Conservation (phyloP, 139 green algal species). For the Chlorella sp. region DNA sequence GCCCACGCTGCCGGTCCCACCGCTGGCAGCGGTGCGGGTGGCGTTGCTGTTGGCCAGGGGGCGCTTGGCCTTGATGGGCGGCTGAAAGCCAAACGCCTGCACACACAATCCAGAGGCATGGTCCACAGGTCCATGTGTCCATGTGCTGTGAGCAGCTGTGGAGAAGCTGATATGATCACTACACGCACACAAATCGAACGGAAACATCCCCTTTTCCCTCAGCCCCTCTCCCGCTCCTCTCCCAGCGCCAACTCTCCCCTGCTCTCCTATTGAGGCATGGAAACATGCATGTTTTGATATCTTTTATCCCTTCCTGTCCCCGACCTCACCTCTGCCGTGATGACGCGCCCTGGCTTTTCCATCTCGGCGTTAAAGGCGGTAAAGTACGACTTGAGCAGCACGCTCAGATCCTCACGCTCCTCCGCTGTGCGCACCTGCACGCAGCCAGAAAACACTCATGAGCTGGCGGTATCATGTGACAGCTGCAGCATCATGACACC, state of each 20-base stretch:
- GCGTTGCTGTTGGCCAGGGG: background rate
- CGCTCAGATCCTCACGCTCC: slow-evolving; percentile 2
- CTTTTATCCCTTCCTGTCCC: background rate
- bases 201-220: background rate
- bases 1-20: too few species aligned
- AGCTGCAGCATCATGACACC: too few species aligned
- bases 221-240: background rate
- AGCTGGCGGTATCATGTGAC: too few species aligned
- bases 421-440: background rate
- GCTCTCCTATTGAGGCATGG: too few species aligned
- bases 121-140: background rate
- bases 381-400: background rate
- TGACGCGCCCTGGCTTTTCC: slow-evolving; percentile 3
- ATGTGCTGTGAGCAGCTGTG: too few species aligned
- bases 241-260: background rate
- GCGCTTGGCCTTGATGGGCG: background rate
- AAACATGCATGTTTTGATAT: too few species aligned
- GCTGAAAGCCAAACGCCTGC: background rate
- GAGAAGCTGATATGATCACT: background rate
- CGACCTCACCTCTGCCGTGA: slow-evolving; percentile 4
- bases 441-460: too few species aligned
- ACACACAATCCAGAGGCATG: background rate
- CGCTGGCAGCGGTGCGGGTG: too few species aligned
- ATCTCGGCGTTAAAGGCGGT: background rate
- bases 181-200: background rate